phyloP scores from a whole-genome alignment of 2,329 filamentous ascomycete genomes.

The Cordyceps cicadae region DNA sequence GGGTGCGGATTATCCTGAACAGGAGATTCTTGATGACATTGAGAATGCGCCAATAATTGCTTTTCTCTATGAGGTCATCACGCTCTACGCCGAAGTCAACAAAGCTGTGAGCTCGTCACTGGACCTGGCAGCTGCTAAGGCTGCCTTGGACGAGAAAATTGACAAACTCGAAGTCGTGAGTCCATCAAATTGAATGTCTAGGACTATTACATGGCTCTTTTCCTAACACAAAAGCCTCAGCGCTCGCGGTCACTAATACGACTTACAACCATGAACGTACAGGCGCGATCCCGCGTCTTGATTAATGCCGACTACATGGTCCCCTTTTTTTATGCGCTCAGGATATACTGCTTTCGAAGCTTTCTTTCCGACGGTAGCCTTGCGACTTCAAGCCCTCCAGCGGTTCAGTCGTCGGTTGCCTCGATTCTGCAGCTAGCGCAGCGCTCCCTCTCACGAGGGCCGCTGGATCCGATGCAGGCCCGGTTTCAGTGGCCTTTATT shows the following conservation, averaged over 20 bases:
- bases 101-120: neutral
- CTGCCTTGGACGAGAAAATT: neutral
- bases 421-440: conserved; percentile 2
- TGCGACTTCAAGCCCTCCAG: neutral
- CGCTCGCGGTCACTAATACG: conserved; percentile 3
- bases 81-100: conserved; percentile 1
- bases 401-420: neutral
- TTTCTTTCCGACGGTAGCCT: neutral
- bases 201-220: neutral
- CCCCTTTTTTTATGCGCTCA: conserved; percentile 4
- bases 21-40: conserved; percentile 1
- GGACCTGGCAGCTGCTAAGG: neutral
- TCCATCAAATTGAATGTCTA: neutral
- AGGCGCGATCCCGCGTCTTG: conserved; percentile 3
- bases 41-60: conserved; percentile 1
- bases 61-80: conserved; percentile 2
- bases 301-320: conserved; percentile 9
- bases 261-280: neutral
- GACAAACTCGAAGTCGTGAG: neutral
- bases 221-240: neutral
- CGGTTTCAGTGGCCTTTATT: conserved; percentile 5
- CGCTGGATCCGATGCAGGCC: neutral
- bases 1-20: conserved; percentile 3
- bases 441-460: neutral
- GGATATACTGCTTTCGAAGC: conserved; percentile 2